Evolutionary conservation across 306 rosid species (phyloP), one percentile per base, ranked within the genome.

Genomic region (Calophaca sinica): DNA sequence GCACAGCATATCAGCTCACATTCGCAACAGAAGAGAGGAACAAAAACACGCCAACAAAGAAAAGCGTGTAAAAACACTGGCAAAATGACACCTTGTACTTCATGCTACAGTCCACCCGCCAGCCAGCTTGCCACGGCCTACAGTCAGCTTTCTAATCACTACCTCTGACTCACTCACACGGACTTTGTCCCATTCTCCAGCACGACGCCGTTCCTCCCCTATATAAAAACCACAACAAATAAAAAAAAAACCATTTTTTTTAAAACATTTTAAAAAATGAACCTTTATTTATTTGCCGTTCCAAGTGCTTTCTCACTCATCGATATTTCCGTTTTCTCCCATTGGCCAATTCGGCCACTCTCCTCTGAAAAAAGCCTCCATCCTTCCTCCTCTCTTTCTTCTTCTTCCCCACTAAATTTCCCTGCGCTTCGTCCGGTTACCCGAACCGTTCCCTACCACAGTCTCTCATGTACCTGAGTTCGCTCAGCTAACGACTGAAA

Each of bases 171-270:
- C 14, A 44, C 74, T 65, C 82, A 14, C 83, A 57, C 65, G 36
- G 52, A 35, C n/a, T 60, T 39, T 71, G 74, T 79, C 79, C 42
- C 8, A 6, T 62, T 66, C 70, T 0, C 2, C 29, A 10, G 78
- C 72, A 82, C 90, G 85, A 72, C 84, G 72, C 44, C 87, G 83
- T 81, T 84, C 62, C 9, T 1, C 3, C 7, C 4, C n/a, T 42
- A 2, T 6, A 72, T 9, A 31, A 48, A 50, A 9, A 42, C 33
- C 62, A 20, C 53, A 46, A 42, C 29, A 49, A 60, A n/a, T 48
- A 65, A 8, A 62, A 29, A 32, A 7, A 13, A 12, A 5, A 28
- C 6, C n/a, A 2, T 3, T 55, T 35, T 20, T 10, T 20, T 26
- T 2, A 8, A 29, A 6, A 32, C 14, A 12, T 35, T 35, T n/a